Percentiles rank a stretch among this genome's conserved stretches.
Evolutionary conservation across 495 filamentous ascomycete species (phyloP).

Genomic region (Lasiosphaeria hispida): DNA sequence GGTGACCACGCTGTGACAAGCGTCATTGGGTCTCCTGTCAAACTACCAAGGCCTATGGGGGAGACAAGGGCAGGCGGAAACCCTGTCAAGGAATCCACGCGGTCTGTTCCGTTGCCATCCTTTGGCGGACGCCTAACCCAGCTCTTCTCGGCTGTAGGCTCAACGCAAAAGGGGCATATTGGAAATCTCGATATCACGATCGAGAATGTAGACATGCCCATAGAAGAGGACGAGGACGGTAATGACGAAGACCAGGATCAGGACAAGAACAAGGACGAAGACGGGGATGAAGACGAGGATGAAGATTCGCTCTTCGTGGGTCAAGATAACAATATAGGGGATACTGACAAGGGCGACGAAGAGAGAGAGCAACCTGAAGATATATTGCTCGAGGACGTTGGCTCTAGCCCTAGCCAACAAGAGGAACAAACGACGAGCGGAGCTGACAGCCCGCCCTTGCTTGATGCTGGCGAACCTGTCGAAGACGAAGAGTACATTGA

Average conservation of each 20-base stretch:
- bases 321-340: too few species aligned
- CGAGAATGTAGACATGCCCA: slow-evolving; percentile 31
- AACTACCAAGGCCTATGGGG: slow-evolving; percentile 35
- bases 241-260: slow-evolving; percentile 18
- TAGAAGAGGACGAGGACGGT: slow-evolving; percentile 23
- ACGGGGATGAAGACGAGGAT: slow-evolving; percentile 13
- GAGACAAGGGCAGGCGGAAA: slow-evolving; percentile 1
- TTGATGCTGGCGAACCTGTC: slow-evolving; percentile 10
- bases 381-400: slow-evolving; percentile 1
- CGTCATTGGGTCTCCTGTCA: slow-evolving; percentile 44
- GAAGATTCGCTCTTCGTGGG: slow-evolving; percentile 27
- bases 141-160: slow-evolving; percentile 70
- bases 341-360: too few species aligned
- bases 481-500: slow-evolving; percentile 33
- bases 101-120: slow-evolving; percentile 31
- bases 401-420: neutral
- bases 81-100: neutral
- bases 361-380: slow-evolving; percentile 4
- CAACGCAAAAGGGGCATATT: slow-evolving; percentile 24
- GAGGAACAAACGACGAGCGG: neutral
- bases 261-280: slow-evolving; percentile 23
- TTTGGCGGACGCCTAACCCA: slow-evolving; percentile 66
- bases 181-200: slow-evolving; percentile 26
- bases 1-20: slow-evolving; percentile 71
- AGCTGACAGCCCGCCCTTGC: slow-evolving; percentile 9